These are phyloP conservation scores for Teratosphaeria nubilosa DNA, from an alignment of 2,329 filamentous ascomycete genomes.

Conservation along the genomic window DNA sequence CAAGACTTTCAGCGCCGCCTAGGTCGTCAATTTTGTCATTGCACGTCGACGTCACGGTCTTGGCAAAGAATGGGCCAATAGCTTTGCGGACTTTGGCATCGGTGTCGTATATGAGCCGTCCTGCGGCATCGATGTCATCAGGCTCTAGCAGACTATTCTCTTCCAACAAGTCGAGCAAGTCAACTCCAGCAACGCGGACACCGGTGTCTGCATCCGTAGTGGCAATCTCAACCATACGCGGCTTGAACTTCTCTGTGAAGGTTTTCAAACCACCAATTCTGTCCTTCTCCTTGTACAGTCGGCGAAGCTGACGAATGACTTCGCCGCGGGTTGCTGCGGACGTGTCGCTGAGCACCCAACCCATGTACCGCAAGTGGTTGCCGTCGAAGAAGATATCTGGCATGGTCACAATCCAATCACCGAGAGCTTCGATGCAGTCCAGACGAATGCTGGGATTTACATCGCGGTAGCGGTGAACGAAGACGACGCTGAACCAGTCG, in stretches of 20 bases:
- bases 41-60: conserved; percentile 73
- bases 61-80: conserved; percentile 81
- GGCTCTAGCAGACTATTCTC: conserved; percentile 81
- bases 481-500: conserved; percentile 85
- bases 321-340: conserved; percentile 67
- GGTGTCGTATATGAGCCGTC: conserved; percentile 78
- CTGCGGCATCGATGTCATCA: conserved; percentile 79
- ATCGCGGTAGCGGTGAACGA: conserved; percentile 91
- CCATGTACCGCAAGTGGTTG: conserved; percentile 81
- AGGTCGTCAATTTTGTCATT: conserved; percentile 73
- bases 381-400: conserved; percentile 86
- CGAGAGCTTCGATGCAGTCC: conserved; percentile 78
- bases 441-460: conserved; percentile 80
- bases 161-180: conserved; percentile 71
- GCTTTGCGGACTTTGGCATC: conserved; percentile 79
- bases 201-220: conserved; percentile 70
- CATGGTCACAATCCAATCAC: conserved; percentile 76
- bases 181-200: conserved; percentile 71
- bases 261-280: conserved; percentile 68
- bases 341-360: conserved; percentile 87
- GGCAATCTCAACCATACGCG: conserved; percentile 85
- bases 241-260: conserved; percentile 86
- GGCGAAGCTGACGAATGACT: conserved; percentile 71
- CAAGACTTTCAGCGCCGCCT: conserved; percentile 65
- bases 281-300: conserved; percentile 69